These are phyloP conservation scores for Phytophthora sansomeana DNA, from an alignment of 352 stramenopile species.

Conservation along the genomic window DNA sequence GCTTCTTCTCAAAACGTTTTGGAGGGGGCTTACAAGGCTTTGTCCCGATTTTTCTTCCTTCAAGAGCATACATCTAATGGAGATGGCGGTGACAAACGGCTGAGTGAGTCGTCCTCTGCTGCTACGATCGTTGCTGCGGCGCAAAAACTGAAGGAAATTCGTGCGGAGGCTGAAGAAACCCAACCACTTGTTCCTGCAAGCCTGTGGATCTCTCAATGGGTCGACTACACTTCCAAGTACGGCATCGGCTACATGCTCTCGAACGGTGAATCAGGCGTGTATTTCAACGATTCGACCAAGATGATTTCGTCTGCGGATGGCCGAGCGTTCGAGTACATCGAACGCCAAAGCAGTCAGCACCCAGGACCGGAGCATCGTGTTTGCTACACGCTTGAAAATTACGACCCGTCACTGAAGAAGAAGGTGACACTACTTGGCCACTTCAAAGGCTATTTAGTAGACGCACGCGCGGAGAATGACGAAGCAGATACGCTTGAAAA, in stretches of 20 bases:
- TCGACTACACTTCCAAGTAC: constrained; percentile 99
- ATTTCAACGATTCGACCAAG: constrained; percentile 99
- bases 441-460: constrained; percentile 97
- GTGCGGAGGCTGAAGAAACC: constrained; percentile 55
- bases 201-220: constrained; percentile 97
- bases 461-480: constrained; percentile 70
- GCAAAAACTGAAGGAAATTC: constrained; percentile 72
- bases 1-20: constrained; percentile 41
- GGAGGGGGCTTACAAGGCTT: constrained; percentile 60
- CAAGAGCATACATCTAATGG: constrained; percentile 52
- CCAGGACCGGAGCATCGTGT: constrained; percentile 40
- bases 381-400: constrained; percentile 62
- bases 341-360: constrained; percentile 74
- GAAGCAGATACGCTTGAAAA: constrained; percentile 55
- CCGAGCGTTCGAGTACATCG: constrained; percentile 96
- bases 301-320: constrained; percentile 92
- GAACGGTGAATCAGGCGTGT: constrained; percentile 95
- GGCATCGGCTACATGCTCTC: constrained; percentile 98
- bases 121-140: constrained; percentile 65
- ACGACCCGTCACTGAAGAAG: constrained; percentile 93
- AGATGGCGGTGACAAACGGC: constrained; percentile 44
- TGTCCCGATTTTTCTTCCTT: constrained; percentile 74
- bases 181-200: constrained; percentile 45
- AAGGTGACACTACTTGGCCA: constrained; percentile 98
- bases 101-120: constrained; percentile 69